A percentile compares a stretch with the other conserved stretches of the same genome.
Evolutionary conservation across 2,329 filamentous ascomycete genomes (phyloP).

Genomic region (Calonectria henricotiae): DNA sequence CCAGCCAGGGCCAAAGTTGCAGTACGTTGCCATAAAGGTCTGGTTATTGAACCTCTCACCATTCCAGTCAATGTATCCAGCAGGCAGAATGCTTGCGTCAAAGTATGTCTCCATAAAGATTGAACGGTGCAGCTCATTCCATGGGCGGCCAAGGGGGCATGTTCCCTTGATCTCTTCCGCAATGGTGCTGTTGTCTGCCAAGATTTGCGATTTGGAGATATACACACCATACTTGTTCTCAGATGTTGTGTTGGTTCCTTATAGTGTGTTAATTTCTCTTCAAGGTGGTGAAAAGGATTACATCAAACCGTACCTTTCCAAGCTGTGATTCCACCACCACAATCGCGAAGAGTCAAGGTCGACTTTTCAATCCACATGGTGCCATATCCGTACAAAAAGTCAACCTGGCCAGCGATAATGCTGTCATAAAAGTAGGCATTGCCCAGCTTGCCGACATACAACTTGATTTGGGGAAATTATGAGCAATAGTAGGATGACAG

Average conservation of each 20-base stretch:
- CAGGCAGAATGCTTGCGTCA: constrained; percentile 66
- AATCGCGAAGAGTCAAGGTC: constrained; percentile 70
- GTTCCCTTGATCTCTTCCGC: constrained; percentile 58
- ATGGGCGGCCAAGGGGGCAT: constrained; percentile 75
- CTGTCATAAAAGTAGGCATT: constrained; percentile 77
- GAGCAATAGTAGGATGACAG: neutral
- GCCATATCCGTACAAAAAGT: constrained; percentile 80
- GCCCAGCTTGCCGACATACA: constrained; percentile 78
- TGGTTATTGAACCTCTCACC: constrained; percentile 33
- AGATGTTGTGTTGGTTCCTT: constrained; percentile 74
- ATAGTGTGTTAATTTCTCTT: neutral
- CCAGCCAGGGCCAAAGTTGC: constrained; percentile 30
- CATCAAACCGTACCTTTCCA: constrained; percentile 67
- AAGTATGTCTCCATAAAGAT: constrained; percentile 72
- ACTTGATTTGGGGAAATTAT: constrained; percentile 49
- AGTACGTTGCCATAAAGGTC: constrained; percentile 34
- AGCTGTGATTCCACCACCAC: constrained; percentile 78
- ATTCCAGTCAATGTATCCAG: constrained; percentile 34
- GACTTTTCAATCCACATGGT: constrained; percentile 74
- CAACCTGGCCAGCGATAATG: constrained; percentile 76
- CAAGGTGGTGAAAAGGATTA: too few relatives aligned
- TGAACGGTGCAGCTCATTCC: constrained; percentile 73
- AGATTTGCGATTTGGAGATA: constrained; percentile 70
- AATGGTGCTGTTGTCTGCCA: constrained; percentile 69
- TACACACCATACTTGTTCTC: constrained; percentile 79